Evolutionary conservation across 2,329 filamentous ascomycete genomes (phyloP).

Genomic region (Didymella glomerata): DNA sequence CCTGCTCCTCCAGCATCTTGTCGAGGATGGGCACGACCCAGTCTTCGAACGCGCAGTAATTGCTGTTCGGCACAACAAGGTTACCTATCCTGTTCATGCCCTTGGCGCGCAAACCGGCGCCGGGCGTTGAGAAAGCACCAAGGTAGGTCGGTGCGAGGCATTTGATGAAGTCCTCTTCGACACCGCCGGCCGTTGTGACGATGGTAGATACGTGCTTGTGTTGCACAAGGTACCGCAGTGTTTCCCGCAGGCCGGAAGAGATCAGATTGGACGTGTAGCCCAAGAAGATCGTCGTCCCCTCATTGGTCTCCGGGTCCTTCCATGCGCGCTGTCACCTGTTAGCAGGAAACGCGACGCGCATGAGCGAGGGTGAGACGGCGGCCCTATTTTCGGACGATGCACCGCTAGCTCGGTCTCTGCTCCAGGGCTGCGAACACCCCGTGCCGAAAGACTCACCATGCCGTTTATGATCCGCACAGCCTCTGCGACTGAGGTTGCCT

Average conservation of each 20-base stretch:
- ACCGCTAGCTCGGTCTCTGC: conserved; percentile 30
- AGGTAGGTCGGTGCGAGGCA: conserved; percentile 95
- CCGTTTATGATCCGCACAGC: conserved; percentile 92
- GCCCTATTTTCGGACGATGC: conserved; percentile 46
- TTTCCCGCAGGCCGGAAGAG: conserved; percentile 91
- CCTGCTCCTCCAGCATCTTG: conserved; percentile 91
- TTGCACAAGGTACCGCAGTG: conserved; percentile 89
- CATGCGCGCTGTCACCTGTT: conserved; percentile 70
- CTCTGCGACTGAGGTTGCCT: conserved; percentile 81
- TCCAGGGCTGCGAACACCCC: conserved; percentile 20
- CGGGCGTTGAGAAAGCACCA: conserved; percentile 80
- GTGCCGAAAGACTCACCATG: conserved; percentile 70
- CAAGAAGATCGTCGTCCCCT: conserved; percentile 90
- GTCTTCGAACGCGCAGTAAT: conserved; percentile 97
- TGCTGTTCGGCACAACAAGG: conserved; percentile 92
- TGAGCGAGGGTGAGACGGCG: conserved; percentile 25
- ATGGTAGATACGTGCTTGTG: conserved; percentile 92
- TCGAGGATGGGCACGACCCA: conserved; percentile 98
- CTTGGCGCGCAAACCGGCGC: conserved; percentile 79
- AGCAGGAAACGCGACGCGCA: conserved; percentile 38
- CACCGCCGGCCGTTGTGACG: conserved; percentile 92
- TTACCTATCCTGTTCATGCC: conserved; percentile 97
- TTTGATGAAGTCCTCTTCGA: conserved; percentile 99
- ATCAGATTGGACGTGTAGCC: conserved; percentile 98
- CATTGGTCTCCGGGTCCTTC: conserved; percentile 79